Evolutionary conservation across 768 basidiomycete genomes (phyloP).

Genomic region (Cantharellus cinnabarinus): DNA sequence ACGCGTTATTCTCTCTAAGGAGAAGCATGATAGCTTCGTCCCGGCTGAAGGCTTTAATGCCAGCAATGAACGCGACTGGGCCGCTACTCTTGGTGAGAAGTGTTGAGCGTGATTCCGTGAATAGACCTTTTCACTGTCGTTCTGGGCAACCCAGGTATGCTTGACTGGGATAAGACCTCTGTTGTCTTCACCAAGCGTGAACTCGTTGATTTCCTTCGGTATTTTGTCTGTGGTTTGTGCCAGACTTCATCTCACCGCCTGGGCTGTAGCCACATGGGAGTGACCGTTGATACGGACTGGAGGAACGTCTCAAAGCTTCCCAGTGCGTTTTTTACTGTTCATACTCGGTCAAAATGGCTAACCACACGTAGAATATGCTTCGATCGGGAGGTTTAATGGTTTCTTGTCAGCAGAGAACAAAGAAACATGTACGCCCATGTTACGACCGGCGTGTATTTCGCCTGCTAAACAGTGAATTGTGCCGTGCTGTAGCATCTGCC

Average conservation of each 20-base stretch:
- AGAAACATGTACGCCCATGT: too few species aligned
- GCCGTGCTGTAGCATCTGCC: background rate
- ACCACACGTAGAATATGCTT: background rate
- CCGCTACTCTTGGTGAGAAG: constrained; percentile 38
- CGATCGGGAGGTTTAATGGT: background rate
- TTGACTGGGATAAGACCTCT: constrained; percentile 59
- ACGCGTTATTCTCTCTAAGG: background rate
- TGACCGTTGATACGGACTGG: constrained; percentile 59
- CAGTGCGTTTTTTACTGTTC: constrained; percentile 22
- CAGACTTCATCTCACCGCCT: background rate
- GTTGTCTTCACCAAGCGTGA: constrained; percentile 66
- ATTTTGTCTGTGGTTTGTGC: constrained; percentile 10
- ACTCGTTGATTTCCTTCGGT: constrained; percentile 63
- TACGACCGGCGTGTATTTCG: too few species aligned
- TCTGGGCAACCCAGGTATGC: constrained; percentile 29
- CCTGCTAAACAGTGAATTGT: too few species aligned
- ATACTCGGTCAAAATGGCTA: background rate
- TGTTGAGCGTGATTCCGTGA: background rate
- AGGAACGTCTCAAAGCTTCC: constrained; percentile 56
- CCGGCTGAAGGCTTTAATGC: constrained; percentile 34
- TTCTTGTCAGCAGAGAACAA: background rate
- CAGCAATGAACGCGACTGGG: constrained; percentile 52
- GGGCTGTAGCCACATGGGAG: constrained; percentile 41
- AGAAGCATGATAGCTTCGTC: constrained; percentile 27
- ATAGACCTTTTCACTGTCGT: background rate